A percentile compares a stretch with the other conserved stretches of the same genome.
Evolutionary conservation across 495 filamentous ascomycete genomes (phyloP).

Genomic region (Penicillium roqueforti): DNA sequence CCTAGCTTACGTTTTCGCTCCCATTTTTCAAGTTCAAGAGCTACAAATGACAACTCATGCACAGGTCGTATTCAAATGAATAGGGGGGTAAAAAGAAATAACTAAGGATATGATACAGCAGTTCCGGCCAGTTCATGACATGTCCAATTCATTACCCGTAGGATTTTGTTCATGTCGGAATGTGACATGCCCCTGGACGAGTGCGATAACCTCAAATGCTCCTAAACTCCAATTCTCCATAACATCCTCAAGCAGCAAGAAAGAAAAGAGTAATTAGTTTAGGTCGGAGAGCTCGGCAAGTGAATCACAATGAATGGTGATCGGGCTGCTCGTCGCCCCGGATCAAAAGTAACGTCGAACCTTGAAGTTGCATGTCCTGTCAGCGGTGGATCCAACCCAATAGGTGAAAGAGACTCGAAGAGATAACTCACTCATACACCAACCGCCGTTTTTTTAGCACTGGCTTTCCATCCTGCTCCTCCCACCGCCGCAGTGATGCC

Average conservation of each 20-base stretch:
- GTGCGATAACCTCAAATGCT: background rate
- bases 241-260: background rate
- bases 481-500: constrained; percentile 60
- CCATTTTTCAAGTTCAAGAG: background rate
- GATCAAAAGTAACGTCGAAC: background rate
- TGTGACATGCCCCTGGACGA: background rate
- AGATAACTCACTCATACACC: constrained; percentile 13
- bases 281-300: background rate
- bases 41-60: background rate
- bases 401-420: background rate
- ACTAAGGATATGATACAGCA: background rate
- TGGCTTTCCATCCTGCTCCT: constrained; percentile 51
- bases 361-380: background rate
- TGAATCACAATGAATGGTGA: background rate
- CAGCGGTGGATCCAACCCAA: background rate
- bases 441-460: constrained; percentile 26
- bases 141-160: background rate
- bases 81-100: background rate
- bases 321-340: background rate
- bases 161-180: background rate
- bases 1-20: background rate
- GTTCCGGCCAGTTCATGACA: background rate
- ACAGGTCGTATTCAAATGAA: background rate
- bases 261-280: background rate
- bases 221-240: background rate